Evolutionary conservation across 2,329 filamentous ascomycete genomes (phyloP), one percentile per base, ranked within the genome.

Genomic region (Fusarium dimerum): DNA sequence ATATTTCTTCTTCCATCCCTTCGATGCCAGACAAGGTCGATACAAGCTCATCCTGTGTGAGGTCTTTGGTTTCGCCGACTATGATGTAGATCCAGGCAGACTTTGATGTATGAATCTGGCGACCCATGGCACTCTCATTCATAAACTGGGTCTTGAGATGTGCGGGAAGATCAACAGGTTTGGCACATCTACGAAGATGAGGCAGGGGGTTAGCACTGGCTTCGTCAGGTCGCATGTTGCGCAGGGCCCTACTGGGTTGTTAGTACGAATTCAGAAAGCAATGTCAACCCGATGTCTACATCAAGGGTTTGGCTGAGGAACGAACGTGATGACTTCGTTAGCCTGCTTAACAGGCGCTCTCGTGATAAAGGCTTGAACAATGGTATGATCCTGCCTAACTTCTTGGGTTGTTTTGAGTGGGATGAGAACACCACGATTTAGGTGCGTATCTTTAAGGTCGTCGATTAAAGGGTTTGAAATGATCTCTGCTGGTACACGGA

Each of bases 171-270:
- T 88, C 86, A 48, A 77, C 76, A 43, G 82, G 82, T 70, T 92
- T 91, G 52, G 86, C 88, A 68, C 90, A 90, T 68, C 89, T 83
- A 57, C 89, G 87, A 50, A 93, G 78, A 73, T 93, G 85, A 73
- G 84, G 81, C 63, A 87, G 76, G 76, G 81, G 82, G 71, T 85
- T 82, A 78, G 79, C 81, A 65, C 80, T 79, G 68, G 54, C 57
- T 20, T 82, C 82, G 65, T 84, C 80, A 64, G 81, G 81, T 55
- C 83, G 73, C 66, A 84, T 70, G 48, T 75, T 73, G 63, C 81
- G 79, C 62, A 86, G 72, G 54, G 82, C 77, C 57, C 83, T 85
- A 59, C 32, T 34, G 47, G 29, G 10, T 18, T 34, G 47, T 69
- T 44, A 66, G 63, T 50, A 45, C 17, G 16, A 17, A 9, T n/a